Conservation (phyloP, 73 alveolate species). For the Blepharisma stoltei region DNA sequence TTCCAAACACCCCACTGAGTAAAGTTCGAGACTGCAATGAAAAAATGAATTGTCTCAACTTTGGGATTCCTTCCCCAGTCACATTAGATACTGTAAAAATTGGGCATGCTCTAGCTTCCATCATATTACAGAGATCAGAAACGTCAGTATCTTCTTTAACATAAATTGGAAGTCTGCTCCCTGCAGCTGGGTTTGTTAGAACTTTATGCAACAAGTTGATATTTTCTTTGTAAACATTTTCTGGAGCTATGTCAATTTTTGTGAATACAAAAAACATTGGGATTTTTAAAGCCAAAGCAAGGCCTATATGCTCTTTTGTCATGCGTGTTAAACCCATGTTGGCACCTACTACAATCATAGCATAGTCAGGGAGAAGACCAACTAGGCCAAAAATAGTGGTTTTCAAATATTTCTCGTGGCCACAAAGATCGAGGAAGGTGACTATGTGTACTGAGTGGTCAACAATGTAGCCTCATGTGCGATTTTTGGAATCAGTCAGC, state of each 20-base stretch:
- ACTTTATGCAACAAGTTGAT: constrained; percentile 61
- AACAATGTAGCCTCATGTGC: constrained; percentile 81
- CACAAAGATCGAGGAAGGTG: constrained; percentile 94
- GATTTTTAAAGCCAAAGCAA: constrained; percentile 83
- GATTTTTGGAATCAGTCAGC: constrained; percentile 63
- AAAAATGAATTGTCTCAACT: constrained; percentile 49
- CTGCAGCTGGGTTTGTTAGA: constrained; percentile 76
- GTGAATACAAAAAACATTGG: constrained; percentile 95
- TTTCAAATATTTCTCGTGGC: constrained; percentile 98
- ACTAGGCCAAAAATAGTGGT: constrained; percentile 98
- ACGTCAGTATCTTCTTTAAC: constrained; percentile 46
- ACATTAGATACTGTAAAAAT: constrained; percentile 73
- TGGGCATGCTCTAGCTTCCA: constrained; percentile 47
- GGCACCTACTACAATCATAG: constrained; percentile 94
- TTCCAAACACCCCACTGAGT: constrained; percentile 35
- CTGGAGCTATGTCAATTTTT: constrained; percentile 97
- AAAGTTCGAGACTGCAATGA: constrained; percentile 8
- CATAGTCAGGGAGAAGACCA: constrained; percentile 93
- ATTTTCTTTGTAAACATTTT: constrained; percentile 84
- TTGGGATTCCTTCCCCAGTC: constrained; percentile 78
- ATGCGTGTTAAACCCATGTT: constrained; percentile 91
- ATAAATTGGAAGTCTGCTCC: constrained; percentile 64
- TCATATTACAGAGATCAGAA: constrained; percentile 26
- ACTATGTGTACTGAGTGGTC: constrained; percentile 63
- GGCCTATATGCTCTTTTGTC: constrained; percentile 99